phyloP scores from a whole-genome alignment of 805 yeast species.

The Lachancea nothofagi region DNA sequence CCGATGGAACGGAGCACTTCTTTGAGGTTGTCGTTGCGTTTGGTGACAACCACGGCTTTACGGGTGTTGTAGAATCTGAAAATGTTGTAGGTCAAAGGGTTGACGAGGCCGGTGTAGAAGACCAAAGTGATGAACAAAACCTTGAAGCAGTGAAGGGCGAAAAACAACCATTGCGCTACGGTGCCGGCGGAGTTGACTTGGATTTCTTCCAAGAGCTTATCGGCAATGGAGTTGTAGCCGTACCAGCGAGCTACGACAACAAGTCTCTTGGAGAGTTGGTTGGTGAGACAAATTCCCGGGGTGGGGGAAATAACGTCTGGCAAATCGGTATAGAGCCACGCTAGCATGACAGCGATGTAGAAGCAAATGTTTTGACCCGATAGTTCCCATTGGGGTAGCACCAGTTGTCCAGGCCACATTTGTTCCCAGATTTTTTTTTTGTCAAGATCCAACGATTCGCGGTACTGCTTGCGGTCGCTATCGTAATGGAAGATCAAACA shows the following conservation, averaged over 20 bases:
- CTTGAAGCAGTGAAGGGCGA: conserved; percentile 67
- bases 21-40: conserved; percentile 30
- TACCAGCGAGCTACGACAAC: conserved; percentile 29
- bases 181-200: conserved; percentile 35
- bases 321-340: conserved; percentile 89
- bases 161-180: conserved; percentile 60
- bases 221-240: conserved; percentile 41
- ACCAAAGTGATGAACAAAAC: conserved; percentile 47
- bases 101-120: conserved; percentile 66
- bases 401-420: conserved; percentile 86
- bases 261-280: conserved; percentile 40
- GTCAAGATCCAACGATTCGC: conserved; percentile 42
- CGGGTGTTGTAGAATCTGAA: conserved; percentile 28
- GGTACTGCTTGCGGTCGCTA: conserved; percentile 45
- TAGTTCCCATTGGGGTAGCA: conserved; percentile 36
- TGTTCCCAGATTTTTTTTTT: conserved; percentile 51
- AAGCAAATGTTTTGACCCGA: conserved; percentile 14
- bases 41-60: conserved; percentile 28
- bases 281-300: conserved; percentile 80
- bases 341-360: conserved; percentile 33
- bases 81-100: conserved; percentile 59
- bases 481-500: conserved; percentile 62
- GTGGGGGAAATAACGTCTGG: conserved; percentile 89
- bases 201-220: conserved; percentile 46
- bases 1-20: conserved; percentile 59